phyloP scores from a whole-genome alignment of 73 alveolate genomes.

The Tetrahymena malaccensis region DNA sequence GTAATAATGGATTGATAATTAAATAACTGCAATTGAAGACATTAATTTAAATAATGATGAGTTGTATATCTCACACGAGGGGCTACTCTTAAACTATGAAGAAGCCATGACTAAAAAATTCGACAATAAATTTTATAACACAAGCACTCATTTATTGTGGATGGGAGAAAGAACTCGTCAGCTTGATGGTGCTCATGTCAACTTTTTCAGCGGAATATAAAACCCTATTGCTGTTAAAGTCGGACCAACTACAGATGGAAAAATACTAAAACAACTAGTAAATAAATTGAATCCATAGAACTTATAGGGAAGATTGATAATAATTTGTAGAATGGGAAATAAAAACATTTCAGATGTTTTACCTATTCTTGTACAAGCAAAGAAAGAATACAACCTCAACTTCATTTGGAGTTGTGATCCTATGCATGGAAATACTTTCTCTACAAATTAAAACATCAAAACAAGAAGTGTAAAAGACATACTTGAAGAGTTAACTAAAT shows the following conservation, averaged over 20 bases:
- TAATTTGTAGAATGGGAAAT: conserved; percentile 39
- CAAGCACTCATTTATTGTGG: conserved; percentile 47
- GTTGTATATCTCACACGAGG: conserved; percentile 34
- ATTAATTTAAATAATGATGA: not conserved
- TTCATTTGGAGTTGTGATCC: conserved; percentile 46
- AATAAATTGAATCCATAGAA: conserved; percentile 42
- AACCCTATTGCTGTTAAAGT: conserved; percentile 51
- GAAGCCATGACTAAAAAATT: conserved; percentile 7
- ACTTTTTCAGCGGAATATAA: conserved; percentile 40
- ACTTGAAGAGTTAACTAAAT: conserved; percentile 10
- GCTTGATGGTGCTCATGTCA: conserved; percentile 43
- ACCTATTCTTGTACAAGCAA: conserved; percentile 5
- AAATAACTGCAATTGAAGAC: not conserved
- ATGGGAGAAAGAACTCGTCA: conserved; percentile 53
- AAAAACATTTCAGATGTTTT: conserved; percentile 5
- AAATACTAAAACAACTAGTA: not conserved
- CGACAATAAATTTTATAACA: not conserved
- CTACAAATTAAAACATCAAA: not conserved
- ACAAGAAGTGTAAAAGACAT: conserved; percentile 24
- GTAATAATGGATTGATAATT: not conserved
- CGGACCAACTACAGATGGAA: conserved; percentile 35
- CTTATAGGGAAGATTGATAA: conserved; percentile 31
- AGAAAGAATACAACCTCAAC: conserved; percentile 30
- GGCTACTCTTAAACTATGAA: conserved; percentile 43
- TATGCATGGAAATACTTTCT: conserved; percentile 52